Base-by-base conservation (phyloP, 768 basidiomycete genomes). In the Pleurotus citrinopileatus region DNA sequence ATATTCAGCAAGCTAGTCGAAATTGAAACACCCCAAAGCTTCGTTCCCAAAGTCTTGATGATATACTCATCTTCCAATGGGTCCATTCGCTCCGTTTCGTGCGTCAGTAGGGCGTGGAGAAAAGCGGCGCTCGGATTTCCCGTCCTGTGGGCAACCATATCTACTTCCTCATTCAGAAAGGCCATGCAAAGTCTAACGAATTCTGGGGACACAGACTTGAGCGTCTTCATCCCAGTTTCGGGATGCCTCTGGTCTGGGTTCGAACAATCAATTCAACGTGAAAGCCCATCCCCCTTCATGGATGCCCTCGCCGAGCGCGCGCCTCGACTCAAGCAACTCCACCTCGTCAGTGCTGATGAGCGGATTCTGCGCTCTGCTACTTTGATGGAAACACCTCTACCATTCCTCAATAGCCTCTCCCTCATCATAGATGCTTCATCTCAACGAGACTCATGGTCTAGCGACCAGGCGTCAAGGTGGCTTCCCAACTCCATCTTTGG, bases 1-100 rank as follows among this genome's bases (percentile, higher is more conserved):
- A 32, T 50, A 50, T 50, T 50, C 34, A 20, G 26, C 47, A 27
- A 32, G 26, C n/a, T 44, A 8, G 20, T 26, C n/a, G 42, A 44
- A 26, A 20, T 44, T 4, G 42, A 44, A 17, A 26, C 13, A 4
- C 19, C 42, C n/a, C 20, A 20, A 20, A 44, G 42, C 20, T 44
- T 44, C 25, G 9, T 44, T 26, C 42, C 42, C 4, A n/a, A 44
- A 4, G 20, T 44, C 5, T 20, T 9, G 12, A n/a, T 44, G 7
- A 23, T 26, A 6, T 9, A 20, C 5, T 8, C 6, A 20, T 23
- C 7, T 20, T 13, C 5, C 19, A 5, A 40, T 40, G 19, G 12
- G 17, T 23, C 42, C 42, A 20, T 44, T 3, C 42, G 8, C 9
- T 44, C 42, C 4, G 25, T 44, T 22, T 44, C 42, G 4, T 8